Evolutionary conservation across 176 grass and related monocot species (phyloP), one percentile per base, ranked within the genome.

Genomic region (Triticum timopheevii): DNA sequence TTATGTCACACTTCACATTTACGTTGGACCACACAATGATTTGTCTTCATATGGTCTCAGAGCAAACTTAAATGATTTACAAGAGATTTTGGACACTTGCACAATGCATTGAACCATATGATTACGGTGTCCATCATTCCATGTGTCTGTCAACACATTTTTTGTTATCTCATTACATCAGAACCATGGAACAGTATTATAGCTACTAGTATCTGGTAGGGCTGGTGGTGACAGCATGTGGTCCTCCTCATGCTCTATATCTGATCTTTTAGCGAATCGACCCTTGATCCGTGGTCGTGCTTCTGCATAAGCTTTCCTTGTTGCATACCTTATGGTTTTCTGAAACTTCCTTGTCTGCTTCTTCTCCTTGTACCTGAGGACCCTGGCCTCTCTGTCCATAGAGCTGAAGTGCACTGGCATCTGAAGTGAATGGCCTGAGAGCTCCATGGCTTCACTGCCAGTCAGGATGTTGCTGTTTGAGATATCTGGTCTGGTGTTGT

Each of bases 361-460:
- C 86, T 93, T 95, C 73, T 93, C 84, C 42, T 87, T 89, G 83
- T 95, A 91, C 50, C 84, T 85, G 23, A 93, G 90, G 33, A 93
- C 76, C 61, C 79, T 83, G 49, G 89, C 91, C 70, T 91, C 89
- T 81, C 87, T 88, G 45, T 91, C 75, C 65, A 88, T 81, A 80
- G 88, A 61, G 76, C n/a, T 82, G 54, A 92, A 83, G 39, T 93
- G 82, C 4, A 54, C 45, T 71, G 69, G 73, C 31, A 84, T 72
- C 72, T 90, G 87, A 76, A 87, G 65, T 61, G 81, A 83, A 24
- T 22, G 35, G 36, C 59, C 58, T 2, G 42, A 30, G 54, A 40
- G 73, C 13, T 76, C n/a, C 12, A 80, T 61, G 58, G 33, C 42
- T 86, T 59, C 73, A 49, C 40, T 63, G 0, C 82, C 31, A 23